Evolutionary conservation across 2,329 filamentous ascomycete genomes (phyloP).

Genomic region (Pezicula carpinea): DNA sequence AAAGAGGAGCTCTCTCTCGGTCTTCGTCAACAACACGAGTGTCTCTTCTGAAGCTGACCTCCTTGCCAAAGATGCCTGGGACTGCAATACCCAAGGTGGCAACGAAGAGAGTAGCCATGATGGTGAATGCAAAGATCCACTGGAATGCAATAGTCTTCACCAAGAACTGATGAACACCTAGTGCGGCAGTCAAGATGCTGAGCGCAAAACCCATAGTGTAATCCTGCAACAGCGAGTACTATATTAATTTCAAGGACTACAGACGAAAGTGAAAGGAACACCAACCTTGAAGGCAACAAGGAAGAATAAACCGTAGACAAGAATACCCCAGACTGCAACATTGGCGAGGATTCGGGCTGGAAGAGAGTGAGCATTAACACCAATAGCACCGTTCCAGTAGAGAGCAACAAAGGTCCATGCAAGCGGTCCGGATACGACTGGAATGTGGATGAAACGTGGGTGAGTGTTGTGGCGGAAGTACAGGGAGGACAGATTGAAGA

Average conservation of each 20-base stretch:
- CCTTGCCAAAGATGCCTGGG: constrained; percentile 57
- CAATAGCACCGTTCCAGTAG: constrained; percentile 85
- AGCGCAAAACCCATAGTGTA: constrained; percentile 77
- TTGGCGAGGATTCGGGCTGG: constrained; percentile 79
- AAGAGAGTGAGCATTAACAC: constrained; percentile 63
- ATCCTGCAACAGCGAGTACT: constrained; percentile 42
- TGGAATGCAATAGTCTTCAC: constrained; percentile 72
- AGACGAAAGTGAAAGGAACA: background rate
- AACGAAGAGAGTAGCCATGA: constrained; percentile 72
- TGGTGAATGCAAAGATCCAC: constrained; percentile 88
- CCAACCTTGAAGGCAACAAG: constrained; percentile 64
- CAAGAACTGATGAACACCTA: constrained; percentile 74
- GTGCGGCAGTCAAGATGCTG: constrained; percentile 65
- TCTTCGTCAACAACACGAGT: constrained; percentile 41
- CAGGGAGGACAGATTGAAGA: constrained; percentile 71
- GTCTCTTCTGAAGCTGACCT: constrained; percentile 44
- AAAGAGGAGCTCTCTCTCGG: constrained; percentile 53
- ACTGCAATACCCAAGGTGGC: constrained; percentile 60
- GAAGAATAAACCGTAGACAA: constrained; percentile 74
- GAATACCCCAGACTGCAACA: constrained; percentile 80
- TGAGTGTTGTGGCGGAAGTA: constrained; percentile 77
- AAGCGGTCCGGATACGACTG: constrained; percentile 71
- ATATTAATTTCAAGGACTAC: constrained; percentile 13
- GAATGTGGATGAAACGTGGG: constrained; percentile 70
- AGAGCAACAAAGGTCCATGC: constrained; percentile 83